Evolutionary conservation across 78 protist species (phyloP), one percentile per base, ranked within the genome.

Genomic region (Dictyostelium citrinum): DNA sequence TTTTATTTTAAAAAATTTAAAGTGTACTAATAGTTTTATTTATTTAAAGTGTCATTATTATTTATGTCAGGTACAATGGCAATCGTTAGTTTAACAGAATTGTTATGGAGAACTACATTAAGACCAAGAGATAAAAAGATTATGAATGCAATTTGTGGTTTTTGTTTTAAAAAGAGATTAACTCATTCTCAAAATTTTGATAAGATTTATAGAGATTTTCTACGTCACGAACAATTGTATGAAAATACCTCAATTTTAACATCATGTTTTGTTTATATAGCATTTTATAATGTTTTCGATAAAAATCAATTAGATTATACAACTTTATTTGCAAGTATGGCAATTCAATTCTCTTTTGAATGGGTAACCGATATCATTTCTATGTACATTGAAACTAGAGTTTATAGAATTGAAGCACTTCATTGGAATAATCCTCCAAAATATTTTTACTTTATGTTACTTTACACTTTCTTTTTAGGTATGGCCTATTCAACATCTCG

Each of bases 71-170:
- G 83, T 51, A 85, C 92, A 3, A 85, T 85, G 92, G 83, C 83
- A 27, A 85, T 85, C 43, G 92, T 85, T 24, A 58, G 78, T n/a
- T 37, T 49, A 17, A 35, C 80, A 29, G 92, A 85, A 46, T 41
- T 85, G 8, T 10, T 85, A 11, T 85, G 92, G 92, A 49, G 92
- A 60, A 85, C 92, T 6, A 85, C 92, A 8, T 60, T 85, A 33
- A 80, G 84, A 75, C 92, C 92, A 74, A 80, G 92, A 75, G 92
- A 85, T 68, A 85, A 85, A 41, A 85, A 76, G 45, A 85, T 85
- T 60, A 76, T 85, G 80, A 85, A 85, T 76, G 92, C 92, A 22
- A 85, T 85, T 55, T 85, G 92, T 31, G 92, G 92, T 3, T 85
- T n/a, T 39, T 85, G 92, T 29, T 85, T 85, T 77, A 85, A 85